These are phyloP conservation scores for Scopulariopsis brevicaulis DNA, from an alignment of 2,329 filamentous ascomycete species.

Conservation along the genomic window DNA sequence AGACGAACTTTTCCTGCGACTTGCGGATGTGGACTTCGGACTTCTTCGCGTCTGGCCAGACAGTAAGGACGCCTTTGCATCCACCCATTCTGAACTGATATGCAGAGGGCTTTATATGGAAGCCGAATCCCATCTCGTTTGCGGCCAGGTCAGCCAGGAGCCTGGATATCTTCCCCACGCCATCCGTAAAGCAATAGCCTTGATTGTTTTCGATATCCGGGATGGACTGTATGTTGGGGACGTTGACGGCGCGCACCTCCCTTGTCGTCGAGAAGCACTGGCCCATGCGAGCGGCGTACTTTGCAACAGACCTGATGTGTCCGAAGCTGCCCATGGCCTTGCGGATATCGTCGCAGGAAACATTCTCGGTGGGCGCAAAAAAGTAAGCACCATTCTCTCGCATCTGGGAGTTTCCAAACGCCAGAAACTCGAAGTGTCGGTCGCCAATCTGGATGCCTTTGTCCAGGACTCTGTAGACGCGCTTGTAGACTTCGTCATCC, in stretches of 20 bases:
- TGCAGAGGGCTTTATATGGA: constrained; percentile 57
- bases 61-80: constrained; percentile 76
- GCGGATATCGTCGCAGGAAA: constrained; percentile 68
- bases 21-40: constrained; percentile 66
- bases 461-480: constrained; percentile 58
- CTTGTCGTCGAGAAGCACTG: constrained; percentile 94
- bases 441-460: constrained; percentile 77
- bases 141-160: constrained; percentile 66
- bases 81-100: constrained; percentile 90
- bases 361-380: constrained; percentile 59
- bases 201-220: constrained; percentile 56
- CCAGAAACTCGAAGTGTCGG: constrained; percentile 77
- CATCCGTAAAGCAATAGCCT: constrained; percentile 69
- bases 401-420: constrained; percentile 92
- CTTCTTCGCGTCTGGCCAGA: constrained; percentile 57
- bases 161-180: constrained; percentile 82
- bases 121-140: constrained; percentile 52
- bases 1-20: constrained; percentile 80
- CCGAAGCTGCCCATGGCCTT: constrained; percentile 78
- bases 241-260: constrained; percentile 53
- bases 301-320: constrained; percentile 75
- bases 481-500: constrained; percentile 61
- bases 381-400: constrained; percentile 89
- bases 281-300: constrained; percentile 78
- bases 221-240: constrained; percentile 48